Evolutionary conservation across 352 stramenopile genomes (phyloP).

Genomic region (Globisporangium yorkense): DNA sequence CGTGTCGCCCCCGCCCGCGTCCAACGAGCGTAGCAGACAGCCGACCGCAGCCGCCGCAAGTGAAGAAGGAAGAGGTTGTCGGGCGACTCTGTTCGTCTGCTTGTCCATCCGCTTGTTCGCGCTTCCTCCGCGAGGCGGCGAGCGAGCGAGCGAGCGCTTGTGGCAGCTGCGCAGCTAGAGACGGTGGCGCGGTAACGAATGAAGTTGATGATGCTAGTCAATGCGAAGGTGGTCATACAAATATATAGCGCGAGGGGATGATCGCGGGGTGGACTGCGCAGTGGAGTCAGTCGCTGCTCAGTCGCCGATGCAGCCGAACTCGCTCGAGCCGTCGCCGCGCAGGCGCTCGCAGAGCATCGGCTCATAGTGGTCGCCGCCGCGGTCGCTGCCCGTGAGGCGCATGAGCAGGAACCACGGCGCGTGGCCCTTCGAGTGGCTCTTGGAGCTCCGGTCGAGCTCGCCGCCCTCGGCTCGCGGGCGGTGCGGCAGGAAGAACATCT

Average conservation of each 20-base stretch:
- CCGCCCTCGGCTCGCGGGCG: conserved; percentile 40
- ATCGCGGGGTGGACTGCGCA: background rate
- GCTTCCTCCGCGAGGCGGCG: too few relatives aligned
- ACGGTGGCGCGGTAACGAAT: background rate
- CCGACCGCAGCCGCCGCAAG: background rate
- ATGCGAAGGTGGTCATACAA: background rate
- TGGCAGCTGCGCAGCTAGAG: background rate
- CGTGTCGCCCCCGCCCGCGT: conserved; percentile 2
- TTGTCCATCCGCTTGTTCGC: too few relatives aligned
- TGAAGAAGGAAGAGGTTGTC: too few relatives aligned
- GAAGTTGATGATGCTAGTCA: background rate
- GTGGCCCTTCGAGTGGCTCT: conserved; percentile 67
- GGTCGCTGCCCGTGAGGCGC: conserved; percentile 79
- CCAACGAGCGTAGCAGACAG: background rate
- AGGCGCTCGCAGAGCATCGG: conserved; percentile 83
- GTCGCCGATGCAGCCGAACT: conserved; percentile 83
- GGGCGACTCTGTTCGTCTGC: too few relatives aligned
- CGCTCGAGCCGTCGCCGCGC: conserved; percentile 71
- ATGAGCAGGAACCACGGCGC: conserved; percentile 86
- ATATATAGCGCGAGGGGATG: conserved; percentile 8
- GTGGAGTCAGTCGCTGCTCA: conserved; percentile 11
- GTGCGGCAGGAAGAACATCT: conserved; percentile 88
- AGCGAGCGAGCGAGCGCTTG: too few relatives aligned
- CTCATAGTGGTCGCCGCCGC: conserved; percentile 85
- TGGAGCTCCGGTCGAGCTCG: conserved; percentile 32